Evolutionary conservation across 2,329 filamentous ascomycete species (phyloP), one percentile per base, ranked within the genome.

Genomic region (Ascochyta clinopodiicola): DNA sequence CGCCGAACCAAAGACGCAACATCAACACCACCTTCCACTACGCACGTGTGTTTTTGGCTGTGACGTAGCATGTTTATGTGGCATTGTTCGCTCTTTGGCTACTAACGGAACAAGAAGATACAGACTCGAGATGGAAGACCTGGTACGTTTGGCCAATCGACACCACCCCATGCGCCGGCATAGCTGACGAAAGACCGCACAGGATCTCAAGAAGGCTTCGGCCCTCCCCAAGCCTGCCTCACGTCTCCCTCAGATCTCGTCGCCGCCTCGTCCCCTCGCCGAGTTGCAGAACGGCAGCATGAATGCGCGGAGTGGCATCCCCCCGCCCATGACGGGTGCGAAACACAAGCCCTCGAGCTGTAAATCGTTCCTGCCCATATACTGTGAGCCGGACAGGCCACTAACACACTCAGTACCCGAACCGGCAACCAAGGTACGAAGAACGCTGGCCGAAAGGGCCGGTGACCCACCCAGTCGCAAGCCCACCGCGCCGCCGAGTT

Each of bases 311-410:
- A 72, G 70, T 32, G 75, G 73, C 57, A 78, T 84, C 71, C 79
- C 79, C 12, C 80, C 80, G 15, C 78, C 80, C 10, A 76, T 77
- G 21, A 72, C 76, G 17, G 72, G 75, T 51, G 67, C 74, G 52
- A 85, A 85, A 62, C 79, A 83, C 62, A 84, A 82, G 70, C 80
- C 81, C 47, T 77, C 78, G 35, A 79, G 79, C 56, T 73, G 81
- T 81, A 77, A 71, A 60, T 42, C 54, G 31, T 51, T 62, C 69
- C 53, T 54, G 36, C 37, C 36, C 37, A 51, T 36, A 27, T 21
- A 34, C 37, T 44, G 44, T 50, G 40, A 53, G 54, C 32, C 42
- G 40, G 42, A 61, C 57, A 53, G 51, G 51, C 43, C 34, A 37
- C 64, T 71, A 46, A 71, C 61, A 56, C 17, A 54, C 59, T 51